Percentiles rank a stretch among this genome's conserved stretches.
These are phyloP conservation scores for Backusella sp. DNA, from an alignment of 192 early-diverging fungal genomes.

Conservation along the genomic window DNA sequence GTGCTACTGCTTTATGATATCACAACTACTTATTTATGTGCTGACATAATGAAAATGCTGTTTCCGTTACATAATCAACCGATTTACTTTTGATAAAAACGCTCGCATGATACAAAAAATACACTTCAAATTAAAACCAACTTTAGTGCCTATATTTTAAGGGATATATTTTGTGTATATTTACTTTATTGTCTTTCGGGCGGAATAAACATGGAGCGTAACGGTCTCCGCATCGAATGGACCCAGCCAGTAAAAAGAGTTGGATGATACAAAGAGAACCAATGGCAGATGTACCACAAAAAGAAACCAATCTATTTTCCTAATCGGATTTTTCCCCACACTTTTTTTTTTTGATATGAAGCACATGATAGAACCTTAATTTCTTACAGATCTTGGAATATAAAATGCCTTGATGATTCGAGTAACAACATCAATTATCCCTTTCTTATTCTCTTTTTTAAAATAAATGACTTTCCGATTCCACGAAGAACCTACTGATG, in stretches of 20 bases:
- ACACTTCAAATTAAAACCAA: no score
- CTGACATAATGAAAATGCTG: neutral
- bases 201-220: neutral
- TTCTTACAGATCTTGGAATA: neutral
- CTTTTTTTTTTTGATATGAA: slow-evolving; percentile 8
- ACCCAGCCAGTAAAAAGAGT: neutral
- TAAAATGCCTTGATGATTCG: neutral
- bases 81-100: no score
- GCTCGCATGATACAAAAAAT: neutral
- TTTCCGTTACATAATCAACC: no score
- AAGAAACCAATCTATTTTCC: slow-evolving; percentile 1
- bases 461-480: neutral
- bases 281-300: neutral
- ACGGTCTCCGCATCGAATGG: neutral
- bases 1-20: neutral
- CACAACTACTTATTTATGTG: neutral
- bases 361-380: slow-evolving; percentile 6
- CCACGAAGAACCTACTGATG: slow-evolving; percentile 10
- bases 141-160: neutral
- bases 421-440: neutral
- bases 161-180: neutral
- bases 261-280: neutral
- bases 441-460: neutral
- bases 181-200: neutral
- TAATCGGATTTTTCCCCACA: slow-evolving; percentile 15